Evolutionary conservation across 2,329 filamentous ascomycete genomes (phyloP).

Genomic region (Pseudogymnoascus sp.): DNA sequence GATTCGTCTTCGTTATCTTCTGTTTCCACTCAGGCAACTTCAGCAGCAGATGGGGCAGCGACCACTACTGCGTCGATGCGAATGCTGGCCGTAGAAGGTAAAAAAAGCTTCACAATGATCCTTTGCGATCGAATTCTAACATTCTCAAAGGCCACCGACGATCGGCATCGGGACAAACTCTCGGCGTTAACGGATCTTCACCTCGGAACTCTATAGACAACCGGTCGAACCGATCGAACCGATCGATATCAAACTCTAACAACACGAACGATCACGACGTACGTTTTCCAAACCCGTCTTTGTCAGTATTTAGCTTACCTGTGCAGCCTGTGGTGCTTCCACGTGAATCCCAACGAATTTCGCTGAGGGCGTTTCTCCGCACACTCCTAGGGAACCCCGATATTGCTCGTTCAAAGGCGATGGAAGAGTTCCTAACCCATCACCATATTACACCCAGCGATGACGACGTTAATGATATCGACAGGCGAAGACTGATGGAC

Average conservation of each 20-base stretch:
- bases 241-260: slow-evolving; percentile 27
- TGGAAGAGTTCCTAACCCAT: slow-evolving; percentile 73
- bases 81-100: slow-evolving; percentile 40
- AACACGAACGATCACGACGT: slow-evolving; percentile 5
- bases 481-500: slow-evolving; percentile 73
- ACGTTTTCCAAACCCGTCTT: not conserved
- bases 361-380: slow-evolving; percentile 82
- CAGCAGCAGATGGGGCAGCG: slow-evolving; percentile 13
- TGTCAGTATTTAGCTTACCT: not conserved
- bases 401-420: slow-evolving; percentile 73
- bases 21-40: slow-evolving; percentile 25
- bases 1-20: slow-evolving; percentile 71
- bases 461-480: slow-evolving; percentile 77
- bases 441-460: slow-evolving; percentile 69
- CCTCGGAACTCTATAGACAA: slow-evolving; percentile 13
- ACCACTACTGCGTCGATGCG: slow-evolving; percentile 17
- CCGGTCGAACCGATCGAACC: slow-evolving; percentile 34
- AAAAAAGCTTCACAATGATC: slow-evolving; percentile 13
- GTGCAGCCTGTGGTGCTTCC: slow-evolving; percentile 47
- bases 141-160: slow-evolving; percentile 17
- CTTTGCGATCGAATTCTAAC: slow-evolving; percentile 10
- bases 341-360: slow-evolving; percentile 86
- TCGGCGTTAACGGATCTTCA: slow-evolving; percentile 7
- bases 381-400: slow-evolving; percentile 78
- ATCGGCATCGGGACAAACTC: slow-evolving; percentile 14